Evolutionary conservation across 352 stramenopile species (phyloP).

Genomic region (Lagenidium giganteum): DNA sequence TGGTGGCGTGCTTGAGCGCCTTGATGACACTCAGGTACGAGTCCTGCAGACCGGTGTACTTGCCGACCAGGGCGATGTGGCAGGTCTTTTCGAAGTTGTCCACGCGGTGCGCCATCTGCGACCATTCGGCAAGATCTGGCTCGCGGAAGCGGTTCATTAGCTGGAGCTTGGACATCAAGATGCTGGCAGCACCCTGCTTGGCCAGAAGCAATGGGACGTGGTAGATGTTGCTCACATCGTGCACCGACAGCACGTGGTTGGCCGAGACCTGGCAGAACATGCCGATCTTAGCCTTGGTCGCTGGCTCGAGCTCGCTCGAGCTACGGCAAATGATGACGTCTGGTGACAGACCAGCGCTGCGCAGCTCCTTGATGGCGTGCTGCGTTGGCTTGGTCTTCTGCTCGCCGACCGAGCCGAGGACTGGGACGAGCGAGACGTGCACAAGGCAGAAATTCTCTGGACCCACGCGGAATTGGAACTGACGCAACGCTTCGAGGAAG

Average conservation of each 20-base stretch:
- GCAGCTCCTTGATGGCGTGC: conserved; percentile 98
- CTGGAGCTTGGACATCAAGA: conserved; percentile 91
- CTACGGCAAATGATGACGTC: conserved; percentile 97
- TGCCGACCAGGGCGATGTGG: conserved; percentile 98
- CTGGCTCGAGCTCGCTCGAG: conserved; percentile 88
- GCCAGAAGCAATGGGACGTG: conserved; percentile 97
- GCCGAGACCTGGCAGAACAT: conserved; percentile 98
- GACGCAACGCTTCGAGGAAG: conserved; percentile 98
- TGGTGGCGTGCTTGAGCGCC: conserved; percentile 92
- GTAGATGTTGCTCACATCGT: conserved; percentile 99
- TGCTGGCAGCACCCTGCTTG: conserved; percentile 93
- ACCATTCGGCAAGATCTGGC: conserved; percentile 75
- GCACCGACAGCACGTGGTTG: conserved; percentile 95
- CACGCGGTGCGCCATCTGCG: conserved; percentile 91
- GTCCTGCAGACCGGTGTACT: conserved; percentile 99
- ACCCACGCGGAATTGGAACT: conserved; percentile 99
- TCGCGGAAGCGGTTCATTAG: conserved; percentile 85
- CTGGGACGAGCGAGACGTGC: conserved; percentile 98
- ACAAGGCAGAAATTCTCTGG: conserved; percentile 98
- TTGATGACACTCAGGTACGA: conserved; percentile 99
- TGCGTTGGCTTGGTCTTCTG: conserved; percentile 99
- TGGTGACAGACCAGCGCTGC: conserved; percentile 93
- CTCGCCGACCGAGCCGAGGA: conserved; percentile 97
- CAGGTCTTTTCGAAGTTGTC: conserved; percentile 90
- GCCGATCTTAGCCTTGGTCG: conserved; percentile 95